Base-by-base conservation (phyloP, 1,139 yeast genomes). In the Hansenula lynferdii region DNA sequence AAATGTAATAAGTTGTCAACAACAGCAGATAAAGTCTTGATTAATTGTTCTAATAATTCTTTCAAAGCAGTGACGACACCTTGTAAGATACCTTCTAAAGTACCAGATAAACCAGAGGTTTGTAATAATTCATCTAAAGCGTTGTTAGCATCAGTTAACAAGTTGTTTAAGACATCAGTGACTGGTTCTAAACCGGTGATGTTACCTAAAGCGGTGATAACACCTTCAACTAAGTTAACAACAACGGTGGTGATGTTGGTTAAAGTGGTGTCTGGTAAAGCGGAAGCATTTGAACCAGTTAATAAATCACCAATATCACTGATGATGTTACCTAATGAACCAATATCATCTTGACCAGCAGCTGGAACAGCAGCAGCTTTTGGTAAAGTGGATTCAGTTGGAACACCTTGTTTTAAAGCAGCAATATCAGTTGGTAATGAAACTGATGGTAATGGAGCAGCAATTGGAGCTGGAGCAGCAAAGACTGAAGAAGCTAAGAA, bases 401-500 rank as follows among this genome's bases (percentile, higher is more conserved):
- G 12, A 16, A 15, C 19, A 26, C 28, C 28, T 15, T 18, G 8
- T 14, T 18, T 11, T 16, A 26, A 26, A 9, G 31, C 36, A 26
- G 41, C 41, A 15, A 35, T 26, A 9, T 46, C 44, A 11, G 45
- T 51, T 32, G 58, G 59, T 8, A 62, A 60, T 2, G 54, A 56
- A 10, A 60, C 59, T 42, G 52, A 50, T 10, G 53, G 49, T 26
- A 43, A 38, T 8, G 49, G 55, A 7, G 38, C 34, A 20, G 49
- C 36, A 18, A 36, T 40, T 18, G 46, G 37, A 15, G 40, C 47
- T 22, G 51, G 46, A 8, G 51, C 43, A 21, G 49, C 42, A n/a
- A 43, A 42, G 14, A 50, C 36, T 21, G 42, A 36, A 17, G 37
- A 21, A 7, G 37, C 33, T 28, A 38, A 17, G 20, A 42, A 30